Percentiles rank a stretch among this genome's conserved stretches.
Conservation (phyloP, 176 grass and related monocot species). For the Otatea glauca region DNA sequence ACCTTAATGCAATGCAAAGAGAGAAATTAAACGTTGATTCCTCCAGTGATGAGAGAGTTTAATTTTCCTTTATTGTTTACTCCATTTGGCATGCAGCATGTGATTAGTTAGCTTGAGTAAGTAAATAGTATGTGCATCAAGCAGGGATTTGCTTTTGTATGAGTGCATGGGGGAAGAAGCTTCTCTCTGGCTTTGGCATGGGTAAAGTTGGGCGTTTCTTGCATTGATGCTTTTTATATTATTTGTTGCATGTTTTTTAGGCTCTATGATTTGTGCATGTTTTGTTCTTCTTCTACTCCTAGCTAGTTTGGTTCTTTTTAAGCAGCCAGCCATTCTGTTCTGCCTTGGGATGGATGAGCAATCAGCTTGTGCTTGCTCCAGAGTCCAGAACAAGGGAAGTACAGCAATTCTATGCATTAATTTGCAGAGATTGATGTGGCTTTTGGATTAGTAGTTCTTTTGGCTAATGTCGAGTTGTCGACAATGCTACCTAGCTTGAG, state of each 20-base stretch:
- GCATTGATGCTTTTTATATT: conserved; percentile 51
- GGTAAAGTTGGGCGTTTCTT: conserved; percentile 35
- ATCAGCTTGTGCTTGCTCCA: conserved; percentile 42
- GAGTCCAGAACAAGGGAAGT: conserved; percentile 40
- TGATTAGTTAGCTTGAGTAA: conserved; percentile 38
- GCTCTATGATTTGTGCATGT: background rate
- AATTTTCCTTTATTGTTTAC: conserved; percentile 18
- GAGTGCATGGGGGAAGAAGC: conserved; percentile 53
- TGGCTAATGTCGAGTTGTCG: conserved; percentile 58
- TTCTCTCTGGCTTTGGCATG: conserved; percentile 46
- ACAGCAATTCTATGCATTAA: conserved; percentile 36
- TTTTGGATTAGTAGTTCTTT: conserved; percentile 47
- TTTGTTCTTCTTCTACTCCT: conserved; percentile 36
- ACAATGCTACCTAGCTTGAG: conserved; percentile 34
- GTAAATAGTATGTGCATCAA: background rate
- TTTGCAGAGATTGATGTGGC: conserved; percentile 41
- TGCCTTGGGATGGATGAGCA: conserved; percentile 55
- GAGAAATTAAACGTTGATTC: conserved; percentile 44
- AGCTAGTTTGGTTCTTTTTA: conserved; percentile 48
- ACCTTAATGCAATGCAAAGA: conserved; percentile 49
- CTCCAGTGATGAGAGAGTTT: conserved; percentile 36
- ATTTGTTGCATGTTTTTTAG: conserved; percentile 43
- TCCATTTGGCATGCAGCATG: conserved; percentile 38
- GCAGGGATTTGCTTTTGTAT: conserved; percentile 24
- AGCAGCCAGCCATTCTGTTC: conserved; percentile 32